Evolutionary conservation across 495 filamentous ascomycete species (phyloP), one percentile per base, ranked within the genome.

Genomic region (Margaritispora aquatica): DNA sequence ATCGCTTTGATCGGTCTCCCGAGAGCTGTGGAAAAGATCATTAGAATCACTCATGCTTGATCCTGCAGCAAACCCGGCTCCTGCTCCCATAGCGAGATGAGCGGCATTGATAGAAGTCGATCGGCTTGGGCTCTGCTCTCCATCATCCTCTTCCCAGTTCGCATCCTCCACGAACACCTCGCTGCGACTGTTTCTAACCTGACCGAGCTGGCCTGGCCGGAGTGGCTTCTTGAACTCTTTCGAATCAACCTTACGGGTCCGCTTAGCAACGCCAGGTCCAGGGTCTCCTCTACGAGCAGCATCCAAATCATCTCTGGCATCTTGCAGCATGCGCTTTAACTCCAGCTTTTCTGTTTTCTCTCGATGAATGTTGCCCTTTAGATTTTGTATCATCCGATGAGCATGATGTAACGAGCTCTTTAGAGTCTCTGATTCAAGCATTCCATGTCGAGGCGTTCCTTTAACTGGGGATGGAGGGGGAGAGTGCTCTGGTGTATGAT

Each of bases 331-430:
- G 55, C 95, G 88, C 71, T 89, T 93, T 49, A 97, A 79, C 69
- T 98, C 94, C 22, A 96, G 81, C 76, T 96, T 98, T 70, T 98
- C 94, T 0, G 93, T 95, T 80, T 96, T 98, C 73, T 98, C 94
- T 24, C 94, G 87, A 69, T 97, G 91, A 53, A 97, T 88, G 63
- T 91, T 96, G 70, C 85, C 88, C 74, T 96, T 91, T 31, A 97
- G 79, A 59, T 90, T 93, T 68, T 97, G 90, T 54, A 98, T 96
- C 81, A 96, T 95, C 49, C 91, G 83, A 67, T 97, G 93, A 34
- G 94, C 94, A 73, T 97, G 94, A 57, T 92, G 87, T 27, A 97
- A 77, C 20, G 91, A 96, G 51, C 90, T 96, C 74, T 91, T 93
- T 54, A 97, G 72, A 1, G 94, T 98, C 73, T 98, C 94, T 0